phyloP scores from a whole-genome alignment of 1,284 basidiomycete species.

The Marasmius tenuissimus region DNA sequence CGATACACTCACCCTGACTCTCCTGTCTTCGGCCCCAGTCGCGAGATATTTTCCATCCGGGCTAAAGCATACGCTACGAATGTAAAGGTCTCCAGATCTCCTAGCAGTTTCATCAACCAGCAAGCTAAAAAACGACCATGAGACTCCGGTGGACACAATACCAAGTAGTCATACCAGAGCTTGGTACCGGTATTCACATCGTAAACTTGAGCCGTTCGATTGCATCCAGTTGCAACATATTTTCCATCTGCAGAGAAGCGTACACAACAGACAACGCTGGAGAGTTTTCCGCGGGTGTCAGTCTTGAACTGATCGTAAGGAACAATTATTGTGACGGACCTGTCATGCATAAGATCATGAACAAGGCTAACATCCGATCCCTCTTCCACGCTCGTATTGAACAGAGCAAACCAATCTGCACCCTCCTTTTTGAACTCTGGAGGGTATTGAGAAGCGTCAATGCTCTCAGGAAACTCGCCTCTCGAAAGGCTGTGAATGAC shows the following conservation, averaged over 20 bases:
- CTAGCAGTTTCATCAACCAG: slow-evolving; percentile 61
- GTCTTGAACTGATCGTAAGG: background rate
- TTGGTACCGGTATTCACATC: slow-evolving; percentile 63
- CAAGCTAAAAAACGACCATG: slow-evolving; percentile 44
- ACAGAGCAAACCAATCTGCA: slow-evolving; percentile 85
- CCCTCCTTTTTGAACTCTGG: slow-evolving; percentile 76
- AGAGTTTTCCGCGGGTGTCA: background rate
- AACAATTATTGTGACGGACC: slow-evolving; percentile 35
- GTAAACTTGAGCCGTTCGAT: slow-evolving; percentile 75
- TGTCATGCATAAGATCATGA: slow-evolving; percentile 84
- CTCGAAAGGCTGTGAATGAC: background rate
- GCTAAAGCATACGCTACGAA: slow-evolving; percentile 83
- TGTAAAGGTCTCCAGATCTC: slow-evolving; percentile 76
- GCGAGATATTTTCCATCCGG: slow-evolving; percentile 81
- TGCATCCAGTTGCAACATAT: slow-evolving; percentile 77
- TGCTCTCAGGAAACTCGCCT: slow-evolving; percentile 41
- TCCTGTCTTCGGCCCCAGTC: slow-evolving; percentile 83
- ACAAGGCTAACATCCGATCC: slow-evolving; percentile 78
- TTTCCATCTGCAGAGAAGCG: slow-evolving; percentile 83
- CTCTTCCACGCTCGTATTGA: slow-evolving; percentile 77
- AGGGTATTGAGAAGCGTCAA: slow-evolving; percentile 47
- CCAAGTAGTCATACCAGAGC: slow-evolving; percentile 37
- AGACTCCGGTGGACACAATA: background rate
- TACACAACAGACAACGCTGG: slow-evolving; percentile 79
- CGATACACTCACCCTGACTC: slow-evolving; percentile 64